Conservation (phyloP, 768 basidiomycete species). For the Hygrocybe coccinea region DNA sequence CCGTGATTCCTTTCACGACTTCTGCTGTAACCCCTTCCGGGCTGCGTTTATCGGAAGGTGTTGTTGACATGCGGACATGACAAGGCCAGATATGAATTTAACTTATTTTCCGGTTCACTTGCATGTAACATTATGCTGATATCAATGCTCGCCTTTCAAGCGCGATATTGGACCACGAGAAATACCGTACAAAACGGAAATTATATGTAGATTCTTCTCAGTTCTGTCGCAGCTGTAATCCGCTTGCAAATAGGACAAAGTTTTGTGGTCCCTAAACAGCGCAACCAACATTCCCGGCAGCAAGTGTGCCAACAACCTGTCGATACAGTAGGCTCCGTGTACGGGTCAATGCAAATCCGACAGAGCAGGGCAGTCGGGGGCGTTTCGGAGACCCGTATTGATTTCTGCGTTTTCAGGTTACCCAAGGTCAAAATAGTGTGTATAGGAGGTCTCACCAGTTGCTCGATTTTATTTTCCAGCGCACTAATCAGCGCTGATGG, state of each 20-base stretch:
- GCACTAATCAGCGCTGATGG: constrained; percentile 45
- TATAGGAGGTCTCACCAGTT: constrained; percentile 38
- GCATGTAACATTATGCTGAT: background rate
- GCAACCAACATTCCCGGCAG: constrained; percentile 77
- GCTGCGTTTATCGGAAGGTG: constrained; percentile 44
- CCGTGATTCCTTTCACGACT: constrained; percentile 10
- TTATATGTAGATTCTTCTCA: constrained; percentile 71
- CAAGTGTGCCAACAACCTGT: constrained; percentile 88
- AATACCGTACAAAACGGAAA: background rate
- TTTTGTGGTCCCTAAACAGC: constrained; percentile 77
- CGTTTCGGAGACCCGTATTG: constrained; percentile 32
- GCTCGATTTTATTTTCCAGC: constrained; percentile 56
- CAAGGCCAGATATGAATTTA: constrained; percentile 87
- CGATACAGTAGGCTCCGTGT: constrained; percentile 71
- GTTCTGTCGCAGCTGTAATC: constrained; percentile 70
- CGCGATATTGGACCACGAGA: background rate
- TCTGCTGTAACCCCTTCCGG: constrained; percentile 45
- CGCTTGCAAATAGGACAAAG: constrained; percentile 86
- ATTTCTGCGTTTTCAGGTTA: constrained; percentile 36
- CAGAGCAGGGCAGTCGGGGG: constrained; percentile 46
- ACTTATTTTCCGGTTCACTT: constrained; percentile 9
- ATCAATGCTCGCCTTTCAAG: background rate
- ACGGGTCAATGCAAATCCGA: constrained; percentile 76
- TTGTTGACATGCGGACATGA: constrained; percentile 53
- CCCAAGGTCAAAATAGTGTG: background rate